Base-by-base conservation (phyloP, 805 yeast species). In the Nakazawaea sp. region DNA sequence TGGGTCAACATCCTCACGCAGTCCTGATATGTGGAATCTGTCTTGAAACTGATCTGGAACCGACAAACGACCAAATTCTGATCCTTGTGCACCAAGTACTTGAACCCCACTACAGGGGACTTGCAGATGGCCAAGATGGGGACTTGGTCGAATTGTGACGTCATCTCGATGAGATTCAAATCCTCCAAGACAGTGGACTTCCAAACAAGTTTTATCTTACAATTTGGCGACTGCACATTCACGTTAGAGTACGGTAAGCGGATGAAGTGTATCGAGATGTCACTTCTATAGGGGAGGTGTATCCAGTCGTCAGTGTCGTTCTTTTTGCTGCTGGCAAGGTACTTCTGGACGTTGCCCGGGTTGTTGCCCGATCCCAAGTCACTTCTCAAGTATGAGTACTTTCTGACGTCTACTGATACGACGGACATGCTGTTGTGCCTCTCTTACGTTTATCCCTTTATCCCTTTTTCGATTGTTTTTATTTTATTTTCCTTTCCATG, bases 271-370 rank as follows among this genome's bases (percentile, higher is more conserved):
- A 39, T 26, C 12, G 38, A 30, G 3, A 39, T 33, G 19, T 33
- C 32, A 10, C 15, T 18, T 18, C 35, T 30, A 29, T 39, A 39
- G 8, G 42, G 42, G 30, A 39, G 24, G 29, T 39, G 42, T 13
- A n/a, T 21, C 42, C 42, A 39, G 17, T 21, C 30, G 3, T 25
- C 12, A 9, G 19, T 16, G 5, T 16, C 20, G 8, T 26, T 13
- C n/a, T n/a, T n/a, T n/a, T n/a, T n/a, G n/a, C n/a, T n/a, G n/a
- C n/a, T n/a, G n/a, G n/a, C 11, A 23, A 23, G 25, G 12, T 11
- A 19, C 9, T 9, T 19, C 11, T 31, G 25, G 18, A 17, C 16
- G 20, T 18, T 13, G 33, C n/a, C 15, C 26, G 12, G 18, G 24
- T 17, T 18, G 24, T 3, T 31, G 20, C 18, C 26, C 7, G 4